A percentile compares a stretch with the other conserved stretches of the same genome.
These are phyloP conservation scores for Melampsora larici-populina DNA, from an alignment of 1,284 basidiomycete species.

Conservation along the genomic window DNA sequence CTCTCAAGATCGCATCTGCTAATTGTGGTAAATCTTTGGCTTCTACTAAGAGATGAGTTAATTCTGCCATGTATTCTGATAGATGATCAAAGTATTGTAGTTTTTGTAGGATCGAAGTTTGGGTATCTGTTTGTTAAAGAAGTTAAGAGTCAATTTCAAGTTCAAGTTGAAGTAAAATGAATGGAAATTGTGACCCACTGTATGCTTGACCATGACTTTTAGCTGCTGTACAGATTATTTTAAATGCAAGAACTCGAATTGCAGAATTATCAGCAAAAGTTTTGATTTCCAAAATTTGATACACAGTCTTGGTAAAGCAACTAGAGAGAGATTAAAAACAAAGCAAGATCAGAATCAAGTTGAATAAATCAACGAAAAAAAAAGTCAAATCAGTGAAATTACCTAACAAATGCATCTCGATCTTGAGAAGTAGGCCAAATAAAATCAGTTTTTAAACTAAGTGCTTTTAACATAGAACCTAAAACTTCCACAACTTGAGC, in stretches of 20 bases:
- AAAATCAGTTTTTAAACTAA: slow-evolving; percentile 70
- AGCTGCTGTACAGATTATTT: slow-evolving; percentile 84
- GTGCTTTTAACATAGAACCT: slow-evolving; percentile 66
- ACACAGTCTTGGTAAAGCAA: slow-evolving; percentile 79
- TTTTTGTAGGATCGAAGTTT: slow-evolving; percentile 85
- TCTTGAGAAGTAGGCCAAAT: slow-evolving; percentile 84
- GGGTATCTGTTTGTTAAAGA: slow-evolving; percentile 57
- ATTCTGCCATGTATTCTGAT: slow-evolving; percentile 88
- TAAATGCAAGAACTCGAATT: slow-evolving; percentile 73
- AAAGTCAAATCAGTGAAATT: not conserved
- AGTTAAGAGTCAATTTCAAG: not conserved
- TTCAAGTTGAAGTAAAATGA: not conserved
- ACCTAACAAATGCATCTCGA: slow-evolving; percentile 72
- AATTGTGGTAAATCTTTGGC: slow-evolving; percentile 87
- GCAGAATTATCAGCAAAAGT: slow-evolving; percentile 75
- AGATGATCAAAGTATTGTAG: slow-evolving; percentile 93
- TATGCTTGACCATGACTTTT: slow-evolving; percentile 83
- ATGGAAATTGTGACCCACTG: slow-evolving; percentile 52
- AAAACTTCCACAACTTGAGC: slow-evolving; percentile 70
- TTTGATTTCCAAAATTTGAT: slow-evolving; percentile 81
- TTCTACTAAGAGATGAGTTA: slow-evolving; percentile 71
- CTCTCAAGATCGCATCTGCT: slow-evolving; percentile 77
- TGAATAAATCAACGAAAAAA: not conserved
- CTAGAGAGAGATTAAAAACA: not conserved
- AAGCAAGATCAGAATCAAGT: too few relatives aligned